Base-by-base conservation (phyloP, 768 basidiomycete species). In the Collybia nuda region DNA sequence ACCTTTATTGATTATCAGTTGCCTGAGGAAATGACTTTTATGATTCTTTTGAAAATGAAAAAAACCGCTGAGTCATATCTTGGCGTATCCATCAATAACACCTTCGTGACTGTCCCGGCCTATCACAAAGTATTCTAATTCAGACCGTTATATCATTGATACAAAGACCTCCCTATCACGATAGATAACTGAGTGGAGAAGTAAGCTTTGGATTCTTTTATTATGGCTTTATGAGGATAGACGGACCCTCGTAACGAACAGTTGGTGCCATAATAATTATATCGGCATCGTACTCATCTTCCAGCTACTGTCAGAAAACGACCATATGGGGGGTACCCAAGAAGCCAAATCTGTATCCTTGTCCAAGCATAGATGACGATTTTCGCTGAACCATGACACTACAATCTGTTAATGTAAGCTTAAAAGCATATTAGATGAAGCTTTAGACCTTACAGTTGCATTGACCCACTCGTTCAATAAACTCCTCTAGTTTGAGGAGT, bases 11-110 rank as follows among this genome's bases (percentile, higher is more conserved):
- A n/a, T n/a, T n/a, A n/a, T 50, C 70, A 85, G 83, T 92, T 92
- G 19, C 96, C 96, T 22, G 94, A 98, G 69, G 96, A 98, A 74
- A 88, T 98, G 62, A 98, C 96, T 11, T 92, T 96, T 51, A 98
- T 98, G 96, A 85, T 98, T 57, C 83, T 98, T 53, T 74, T 81
- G 55, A 98, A 98, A 78, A 98, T 98, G 94, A 97, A 93, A 84
- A 94, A 98, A 76, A 91, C 85, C 51, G 93, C 96, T 26, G 96
- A 98, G 77, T 88, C 96, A 44, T 97, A 98, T 76, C 82, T 98
- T 59, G 93, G 96, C 53, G 78, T 75, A 62, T 81, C 77, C 50
- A 76, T 94, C 67, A 85, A 68, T 69, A 93, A 95, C 69, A 95
- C 96, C 49, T 95, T 98, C 60, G 87, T 98, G 63, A 97, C 1